Evolutionary conservation across 2,329 filamentous ascomycete species (phyloP).

Genomic region (Hypoxylon sp.): DNA sequence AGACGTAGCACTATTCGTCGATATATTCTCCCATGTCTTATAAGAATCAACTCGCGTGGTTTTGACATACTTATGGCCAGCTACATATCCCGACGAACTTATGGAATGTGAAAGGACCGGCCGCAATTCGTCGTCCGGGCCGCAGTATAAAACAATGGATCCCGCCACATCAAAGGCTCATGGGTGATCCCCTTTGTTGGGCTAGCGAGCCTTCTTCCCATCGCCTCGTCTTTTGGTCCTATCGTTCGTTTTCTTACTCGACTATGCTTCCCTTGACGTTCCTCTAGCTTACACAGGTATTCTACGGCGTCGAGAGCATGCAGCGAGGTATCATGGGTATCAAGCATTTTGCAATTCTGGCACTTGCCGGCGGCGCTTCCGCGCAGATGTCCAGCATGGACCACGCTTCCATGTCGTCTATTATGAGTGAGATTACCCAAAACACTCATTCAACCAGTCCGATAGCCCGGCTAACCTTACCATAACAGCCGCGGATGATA

Average conservation of each 20-base stretch:
- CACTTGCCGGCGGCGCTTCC: conserved; percentile 35
- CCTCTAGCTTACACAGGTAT: neutral
- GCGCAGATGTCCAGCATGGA: conserved; percentile 35
- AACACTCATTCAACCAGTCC: conserved; percentile 15
- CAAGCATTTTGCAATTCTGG: conserved; percentile 35
- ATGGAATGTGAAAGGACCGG: conserved; percentile 26
- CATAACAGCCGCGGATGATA: neutral
- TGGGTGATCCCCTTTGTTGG: conserved; percentile 37
- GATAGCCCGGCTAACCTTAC: neutral
- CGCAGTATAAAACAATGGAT: conserved; percentile 25
- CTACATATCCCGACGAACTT: conserved; percentile 5
- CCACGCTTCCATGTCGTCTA: conserved; percentile 11
- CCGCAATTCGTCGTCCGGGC: conserved; percentile 12
- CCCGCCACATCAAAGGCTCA: conserved; percentile 29
- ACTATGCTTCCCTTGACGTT: neutral
- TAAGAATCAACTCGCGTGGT: conserved; percentile 5
- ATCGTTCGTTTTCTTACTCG: neutral
- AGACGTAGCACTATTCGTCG: neutral
- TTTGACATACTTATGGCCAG: conserved; percentile 32
- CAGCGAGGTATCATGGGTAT: conserved; percentile 37
- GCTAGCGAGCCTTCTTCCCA: conserved; percentile 18
- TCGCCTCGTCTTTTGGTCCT: neutral
- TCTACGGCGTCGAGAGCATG: conserved; percentile 1
- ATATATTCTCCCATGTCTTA: conserved; percentile 31
- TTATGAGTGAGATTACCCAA: conserved; percentile 3